Evolutionary conservation across 2,329 filamentous ascomycete genomes (phyloP).

Genomic region (Hymenoscyphus occultus): DNA sequence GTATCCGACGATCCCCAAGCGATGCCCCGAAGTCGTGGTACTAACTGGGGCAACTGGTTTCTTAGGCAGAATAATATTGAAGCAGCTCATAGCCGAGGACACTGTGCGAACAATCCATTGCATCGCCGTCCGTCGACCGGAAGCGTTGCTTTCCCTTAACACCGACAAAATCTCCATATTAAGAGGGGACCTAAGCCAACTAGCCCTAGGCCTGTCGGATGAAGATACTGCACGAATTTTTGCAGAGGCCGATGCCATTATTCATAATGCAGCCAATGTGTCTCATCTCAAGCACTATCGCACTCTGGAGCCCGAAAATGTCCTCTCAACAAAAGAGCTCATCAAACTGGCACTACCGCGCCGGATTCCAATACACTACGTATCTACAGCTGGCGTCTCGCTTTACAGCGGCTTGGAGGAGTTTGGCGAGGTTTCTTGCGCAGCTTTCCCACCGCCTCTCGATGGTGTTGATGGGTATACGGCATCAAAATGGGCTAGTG

Average conservation of each 20-base stretch:
- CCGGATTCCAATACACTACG: slow-evolving; percentile 37
- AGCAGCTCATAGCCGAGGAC: slow-evolving; percentile 34
- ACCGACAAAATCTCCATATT: slow-evolving; percentile 29
- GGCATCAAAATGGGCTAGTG: slow-evolving; percentile 38
- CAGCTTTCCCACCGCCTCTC: slow-evolving; percentile 18
- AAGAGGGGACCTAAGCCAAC: slow-evolving; percentile 38
- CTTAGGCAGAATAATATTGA: slow-evolving; percentile 40
- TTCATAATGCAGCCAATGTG: slow-evolving; percentile 49
- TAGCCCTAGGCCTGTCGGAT: slow-evolving; percentile 40
- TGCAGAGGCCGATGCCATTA: slow-evolving; percentile 43
- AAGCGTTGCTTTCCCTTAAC: neutral
- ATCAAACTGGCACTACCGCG: slow-evolving; percentile 30
- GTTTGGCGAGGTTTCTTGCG: neutral
- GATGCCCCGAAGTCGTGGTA: slow-evolving; percentile 19
- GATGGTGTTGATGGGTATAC: slow-evolving; percentile 37
- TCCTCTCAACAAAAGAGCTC: slow-evolving; percentile 37
- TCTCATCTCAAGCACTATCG: slow-evolving; percentile 40
- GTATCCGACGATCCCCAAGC: neutral
- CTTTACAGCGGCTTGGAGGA: neutral
- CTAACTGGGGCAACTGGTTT: slow-evolving; percentile 43
- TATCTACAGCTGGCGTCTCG: slow-evolving; percentile 36
- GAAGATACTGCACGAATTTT: slow-evolving; percentile 33
- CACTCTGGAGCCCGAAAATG: slow-evolving; percentile 36
- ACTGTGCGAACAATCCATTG: slow-evolving; percentile 42
- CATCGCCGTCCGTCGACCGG: slow-evolving; percentile 38